phyloP scores from a whole-genome alignment of 768 basidiomycete genomes.

The Leccinum pellstonianum region DNA sequence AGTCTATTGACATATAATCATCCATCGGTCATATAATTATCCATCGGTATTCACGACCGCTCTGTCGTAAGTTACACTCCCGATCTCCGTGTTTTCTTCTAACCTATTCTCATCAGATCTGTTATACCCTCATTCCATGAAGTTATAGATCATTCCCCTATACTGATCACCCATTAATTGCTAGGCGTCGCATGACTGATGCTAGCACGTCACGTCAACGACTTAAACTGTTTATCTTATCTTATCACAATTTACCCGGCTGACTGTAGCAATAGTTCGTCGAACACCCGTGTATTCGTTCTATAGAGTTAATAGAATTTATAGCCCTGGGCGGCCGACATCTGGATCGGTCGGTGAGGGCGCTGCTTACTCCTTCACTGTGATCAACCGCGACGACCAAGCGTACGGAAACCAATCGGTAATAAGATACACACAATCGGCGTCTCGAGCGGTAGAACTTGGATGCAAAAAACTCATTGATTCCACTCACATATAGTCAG shows the following conservation, averaged over 20 bases:
- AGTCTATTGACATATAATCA: neutral
- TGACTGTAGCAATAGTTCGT: constrained; percentile 23
- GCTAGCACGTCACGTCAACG: neutral
- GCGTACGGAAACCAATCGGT: neutral
- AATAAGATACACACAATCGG: neutral
- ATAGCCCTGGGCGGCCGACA: neutral
- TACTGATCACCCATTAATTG: neutral
- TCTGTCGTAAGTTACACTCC: constrained; percentile 4
- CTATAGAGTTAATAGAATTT: neutral
- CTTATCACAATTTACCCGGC: neutral
- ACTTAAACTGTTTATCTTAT: constrained; percentile 1
- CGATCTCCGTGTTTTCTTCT: neutral
- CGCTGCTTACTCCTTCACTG: neutral
- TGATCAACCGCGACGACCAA: neutral
- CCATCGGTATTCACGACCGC: neutral
- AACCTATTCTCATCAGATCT: constrained; percentile 4
- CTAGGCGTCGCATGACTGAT: constrained; percentile 4
- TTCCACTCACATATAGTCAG: neutral
- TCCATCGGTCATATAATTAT: neutral
- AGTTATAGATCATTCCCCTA: neutral
- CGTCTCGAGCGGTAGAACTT: neutral
- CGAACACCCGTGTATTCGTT: constrained; percentile 4
- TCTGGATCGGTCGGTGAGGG: neutral
- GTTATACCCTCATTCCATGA: neutral
- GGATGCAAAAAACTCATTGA: neutral